Conservation (phyloP, 495 filamentous ascomycete species). For the Talaromyces stipitatus region DNA sequence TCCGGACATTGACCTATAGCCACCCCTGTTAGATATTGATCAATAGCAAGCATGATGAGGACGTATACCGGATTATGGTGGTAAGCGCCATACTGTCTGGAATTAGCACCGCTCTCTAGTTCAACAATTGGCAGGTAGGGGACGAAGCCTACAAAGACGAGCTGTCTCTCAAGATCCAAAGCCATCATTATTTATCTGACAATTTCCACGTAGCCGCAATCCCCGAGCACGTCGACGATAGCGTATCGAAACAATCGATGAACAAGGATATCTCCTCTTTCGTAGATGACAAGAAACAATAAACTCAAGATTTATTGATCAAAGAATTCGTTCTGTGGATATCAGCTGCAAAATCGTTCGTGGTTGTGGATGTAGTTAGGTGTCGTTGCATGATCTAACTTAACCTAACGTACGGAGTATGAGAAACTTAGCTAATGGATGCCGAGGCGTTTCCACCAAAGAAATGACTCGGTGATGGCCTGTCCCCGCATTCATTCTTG, state of each 20-base stretch:
- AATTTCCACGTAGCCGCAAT: background rate
- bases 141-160: slow-evolving; percentile 62
- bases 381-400: background rate
- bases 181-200: slow-evolving; percentile 41
- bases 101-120: background rate
- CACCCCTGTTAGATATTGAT: background rate
- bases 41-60: background rate
- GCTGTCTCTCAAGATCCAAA: slow-evolving; percentile 70
- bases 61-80: slow-evolving; percentile 69
- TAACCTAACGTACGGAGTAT: no score
- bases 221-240: no score
- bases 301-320: background rate
- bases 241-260: no score
- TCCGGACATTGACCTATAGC: slow-evolving; percentile 66
- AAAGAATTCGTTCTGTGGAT: background rate
- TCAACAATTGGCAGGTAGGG: background rate
- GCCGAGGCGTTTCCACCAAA: background rate
- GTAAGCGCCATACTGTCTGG: slow-evolving; percentile 80
- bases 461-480: no score
- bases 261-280: no score
- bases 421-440: background rate
- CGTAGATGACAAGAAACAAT: no score
- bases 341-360: background rate
- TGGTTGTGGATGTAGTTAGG: background rate
- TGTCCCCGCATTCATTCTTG: no score